Conservation (phyloP, 2,329 filamentous ascomycete species). For the Pezicula carpinea region DNA sequence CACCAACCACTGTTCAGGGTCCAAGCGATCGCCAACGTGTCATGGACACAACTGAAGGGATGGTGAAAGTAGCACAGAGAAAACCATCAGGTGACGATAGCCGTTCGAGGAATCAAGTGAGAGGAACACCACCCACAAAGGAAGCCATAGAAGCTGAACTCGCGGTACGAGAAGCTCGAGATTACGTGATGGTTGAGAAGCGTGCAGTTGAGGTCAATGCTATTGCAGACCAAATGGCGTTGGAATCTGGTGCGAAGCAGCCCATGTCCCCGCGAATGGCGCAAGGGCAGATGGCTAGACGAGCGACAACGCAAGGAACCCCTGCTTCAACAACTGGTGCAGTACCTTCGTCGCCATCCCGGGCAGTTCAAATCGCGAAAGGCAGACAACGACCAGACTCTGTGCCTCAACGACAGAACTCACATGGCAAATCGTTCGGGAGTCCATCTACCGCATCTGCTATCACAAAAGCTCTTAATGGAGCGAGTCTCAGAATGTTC, state of each 20-base stretch:
- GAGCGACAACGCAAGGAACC: constrained; percentile 72
- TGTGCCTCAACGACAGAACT: constrained; percentile 67
- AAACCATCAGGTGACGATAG: constrained; percentile 20
- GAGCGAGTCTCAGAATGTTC: constrained; percentile 74
- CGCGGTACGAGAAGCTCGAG: constrained; percentile 81
- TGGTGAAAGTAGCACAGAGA: constrained; percentile 8
- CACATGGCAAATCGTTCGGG: constrained; percentile 77
- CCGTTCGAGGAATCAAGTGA: constrained; percentile 15
- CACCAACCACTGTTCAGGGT: constrained; percentile 28
- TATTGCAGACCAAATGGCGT: constrained; percentile 89
- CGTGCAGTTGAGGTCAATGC: constrained; percentile 94
- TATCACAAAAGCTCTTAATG: constrained; percentile 90
- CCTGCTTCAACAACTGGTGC: constrained; percentile 67
- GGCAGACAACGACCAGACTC: constrained; percentile 57
- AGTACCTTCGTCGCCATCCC: constrained; percentile 60
- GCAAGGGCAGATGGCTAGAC: constrained; percentile 62
- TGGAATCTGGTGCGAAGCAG: constrained; percentile 52
- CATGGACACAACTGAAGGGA: constrained; percentile 8
- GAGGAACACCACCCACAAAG: constrained; percentile 38
- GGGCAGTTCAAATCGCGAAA: constrained; percentile 69
- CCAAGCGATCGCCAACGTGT: constrained; percentile 18
- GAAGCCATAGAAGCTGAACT: constrained; percentile 59
- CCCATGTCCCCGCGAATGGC: constrained; percentile 52
- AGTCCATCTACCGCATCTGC: constrained; percentile 79
- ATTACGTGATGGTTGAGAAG: constrained; percentile 96